Evolutionary conservation across 371 early-diverging fungal species (phyloP).

Genomic region (Lichtheimia corymbifera): DNA sequence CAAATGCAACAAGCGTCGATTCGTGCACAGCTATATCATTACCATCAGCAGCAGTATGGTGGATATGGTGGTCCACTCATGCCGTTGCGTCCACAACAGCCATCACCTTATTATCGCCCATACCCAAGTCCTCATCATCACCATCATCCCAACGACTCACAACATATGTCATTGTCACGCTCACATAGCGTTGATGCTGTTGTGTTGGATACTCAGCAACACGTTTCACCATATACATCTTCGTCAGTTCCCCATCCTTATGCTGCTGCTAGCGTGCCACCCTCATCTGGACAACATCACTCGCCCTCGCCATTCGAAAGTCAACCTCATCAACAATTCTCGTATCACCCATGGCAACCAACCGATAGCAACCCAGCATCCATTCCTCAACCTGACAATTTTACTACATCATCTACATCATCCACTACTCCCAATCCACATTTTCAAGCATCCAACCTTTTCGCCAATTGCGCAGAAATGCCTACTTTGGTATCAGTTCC

Average conservation of each 20-base stretch:
- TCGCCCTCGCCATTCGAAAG: conserved; percentile 3
- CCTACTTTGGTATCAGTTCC: conserved; percentile 37
- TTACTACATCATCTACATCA: conserved; percentile 20
- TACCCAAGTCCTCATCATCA: conserved; percentile 12
- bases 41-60: conserved; percentile 22
- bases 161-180: conserved; percentile 19
- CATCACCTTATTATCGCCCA: conserved; percentile 10
- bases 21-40: conserved; percentile 29
- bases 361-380: conserved; percentile 6
- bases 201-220: neutral
- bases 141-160: neutral
- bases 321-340: neutral
- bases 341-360: neutral
- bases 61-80: conserved; percentile 11
- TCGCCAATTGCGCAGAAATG: conserved; percentile 5
- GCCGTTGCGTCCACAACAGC: conserved; percentile 15
- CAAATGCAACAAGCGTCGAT: conserved; percentile 40
- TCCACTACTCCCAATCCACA: neutral
- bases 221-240: neutral
- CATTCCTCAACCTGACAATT: conserved; percentile 6
- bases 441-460: neutral
- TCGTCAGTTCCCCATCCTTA: conserved; percentile 9
- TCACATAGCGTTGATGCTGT: conserved; percentile 40
- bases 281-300: conserved; percentile 17
- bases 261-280: conserved; percentile 18